Base-by-base conservation (phyloP, 2,329 filamentous ascomycete species). In the Hypoxylon sp. region DNA sequence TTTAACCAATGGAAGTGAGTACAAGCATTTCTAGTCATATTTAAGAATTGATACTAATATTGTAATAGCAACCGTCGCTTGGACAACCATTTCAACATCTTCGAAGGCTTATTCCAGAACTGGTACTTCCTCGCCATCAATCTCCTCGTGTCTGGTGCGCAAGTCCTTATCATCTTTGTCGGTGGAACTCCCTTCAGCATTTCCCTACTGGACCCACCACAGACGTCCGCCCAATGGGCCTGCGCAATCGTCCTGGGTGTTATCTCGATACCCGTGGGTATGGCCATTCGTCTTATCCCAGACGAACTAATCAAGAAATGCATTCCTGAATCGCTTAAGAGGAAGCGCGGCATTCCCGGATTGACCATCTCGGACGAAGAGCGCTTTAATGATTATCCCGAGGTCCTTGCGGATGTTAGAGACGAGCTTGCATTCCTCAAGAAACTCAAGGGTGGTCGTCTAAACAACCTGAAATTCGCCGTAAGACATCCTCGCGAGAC, bases 1-100 rank as follows among this genome's bases (percentile, higher is more conserved):
- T 98, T 98, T 84, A 98, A 98, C 81, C 92, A 97, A 78, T 93
- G 97, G 87, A 98, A 98, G 88, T 90, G 85, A 87, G 88, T 89
- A 70, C 2, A 48, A 15, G 86, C 87, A 68, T 2, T 21, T 19
- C 10, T 21, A 27, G 15, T 62, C 47, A 62, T 73, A 51, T 21
- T 39, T 17, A 48, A 10, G 11, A 56, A 50, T 21, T 13, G 8
- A 32, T 72, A 71, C 78, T 78, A 68, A 77, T 70, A 39, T 32
- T 37, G 7, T 42, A 27, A 3, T 67, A 91, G 88, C 84, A 97
- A 97, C 82, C 93, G 95, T 65, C 93, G 95, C 11, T 86, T 98
- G 60, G 95, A 98, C 80, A 98, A 98, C 81, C 88, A 90, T 61
- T 94, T 97, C 85, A 98, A 98, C 81, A 94, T 98, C 69, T 95